A percentile compares a stretch with the other conserved stretches of the same genome.
These are phyloP conservation scores for Sclerotinia spermophila DNA, from an alignment of 2,329 filamentous ascomycete species.

Conservation along the genomic window DNA sequence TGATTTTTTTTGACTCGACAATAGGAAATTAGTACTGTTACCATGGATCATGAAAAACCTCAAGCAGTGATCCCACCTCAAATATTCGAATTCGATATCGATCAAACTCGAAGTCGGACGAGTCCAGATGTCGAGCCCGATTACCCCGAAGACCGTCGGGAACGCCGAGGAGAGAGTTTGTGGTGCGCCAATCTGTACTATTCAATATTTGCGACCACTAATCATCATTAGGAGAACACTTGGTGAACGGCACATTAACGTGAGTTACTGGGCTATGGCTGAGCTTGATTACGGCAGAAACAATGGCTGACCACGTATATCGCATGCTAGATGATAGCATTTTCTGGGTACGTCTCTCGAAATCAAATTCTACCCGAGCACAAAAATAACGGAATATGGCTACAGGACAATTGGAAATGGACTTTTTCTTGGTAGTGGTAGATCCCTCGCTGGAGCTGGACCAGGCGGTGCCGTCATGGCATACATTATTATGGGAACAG, in stretches of 20 bases:
- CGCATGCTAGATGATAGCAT: slow-evolving; percentile 42
- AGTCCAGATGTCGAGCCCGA: slow-evolving; percentile 27
- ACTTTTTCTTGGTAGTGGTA: slow-evolving; percentile 43
- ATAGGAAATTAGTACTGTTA: background rate
- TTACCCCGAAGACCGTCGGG: slow-evolving; percentile 29
- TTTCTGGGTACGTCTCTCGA: slow-evolving; percentile 40
- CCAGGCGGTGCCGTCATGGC: slow-evolving; percentile 42
- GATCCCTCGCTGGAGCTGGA: slow-evolving; percentile 41
- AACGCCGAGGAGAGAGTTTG: slow-evolving; percentile 32
- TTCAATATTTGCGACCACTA: slow-evolving; percentile 14
- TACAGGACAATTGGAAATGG: slow-evolving; percentile 42
- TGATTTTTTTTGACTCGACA: background rate
- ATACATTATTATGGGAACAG: slow-evolving; percentile 43
- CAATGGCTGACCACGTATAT: slow-evolving; percentile 16
- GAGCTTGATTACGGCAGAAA: background rate
- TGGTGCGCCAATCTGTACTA: slow-evolving; percentile 27
- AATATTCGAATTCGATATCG: slow-evolving; percentile 28
- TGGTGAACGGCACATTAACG: slow-evolving; percentile 43
- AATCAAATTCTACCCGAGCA: slow-evolving; percentile 8
- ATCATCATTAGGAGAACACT: slow-evolving; percentile 39
- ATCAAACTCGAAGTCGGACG: slow-evolving; percentile 24
- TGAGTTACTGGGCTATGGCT: slow-evolving; percentile 22
- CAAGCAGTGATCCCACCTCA: slow-evolving; percentile 30
- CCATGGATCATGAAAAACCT: slow-evolving; percentile 35
- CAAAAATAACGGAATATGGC: slow-evolving; percentile 12